phyloP scores from a whole-genome alignment of 805 yeast species.

The Hanseniaspora nectarophila region DNA sequence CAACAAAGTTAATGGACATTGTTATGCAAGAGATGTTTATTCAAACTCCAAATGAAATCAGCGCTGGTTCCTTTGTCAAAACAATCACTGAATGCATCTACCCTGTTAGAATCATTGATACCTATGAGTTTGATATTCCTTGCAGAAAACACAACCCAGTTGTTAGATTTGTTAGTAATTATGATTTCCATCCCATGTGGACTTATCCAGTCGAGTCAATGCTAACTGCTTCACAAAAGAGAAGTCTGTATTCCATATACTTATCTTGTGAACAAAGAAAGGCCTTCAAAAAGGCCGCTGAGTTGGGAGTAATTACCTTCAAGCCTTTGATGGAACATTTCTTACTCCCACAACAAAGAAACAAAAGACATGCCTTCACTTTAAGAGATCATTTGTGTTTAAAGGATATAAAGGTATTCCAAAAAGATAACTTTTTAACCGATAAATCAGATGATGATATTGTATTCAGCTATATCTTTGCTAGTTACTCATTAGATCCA shows the following conservation, averaged over 20 bases:
- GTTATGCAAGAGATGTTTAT: neutral
- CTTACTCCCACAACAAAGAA: neutral
- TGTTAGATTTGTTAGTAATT: slow-evolving; percentile 8
- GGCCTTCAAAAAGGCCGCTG: neutral
- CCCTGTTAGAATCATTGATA: neutral
- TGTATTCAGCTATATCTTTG: neutral
- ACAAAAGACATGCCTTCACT: neutral
- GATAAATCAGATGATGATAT: neutral
- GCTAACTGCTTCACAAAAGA: neutral
- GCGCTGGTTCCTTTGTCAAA: neutral
- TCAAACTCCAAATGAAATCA: neutral
- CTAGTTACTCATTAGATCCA: neutral
- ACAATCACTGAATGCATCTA: neutral
- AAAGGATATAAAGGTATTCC: neutral
- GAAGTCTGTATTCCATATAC: neutral
- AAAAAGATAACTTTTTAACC: neutral
- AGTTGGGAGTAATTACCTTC: neutral
- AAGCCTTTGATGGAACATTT: neutral
- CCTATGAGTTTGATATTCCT: slow-evolving; percentile 10
- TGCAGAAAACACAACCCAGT: neutral
- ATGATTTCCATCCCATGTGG: neutral
- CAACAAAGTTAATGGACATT: neutral
- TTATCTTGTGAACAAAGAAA: neutral
- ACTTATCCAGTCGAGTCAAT: slow-evolving; percentile 3
- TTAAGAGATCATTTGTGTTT: neutral